Evolutionary conservation across 2,329 filamentous ascomycete species (phyloP).

Genomic region (Cercospora sesami): DNA sequence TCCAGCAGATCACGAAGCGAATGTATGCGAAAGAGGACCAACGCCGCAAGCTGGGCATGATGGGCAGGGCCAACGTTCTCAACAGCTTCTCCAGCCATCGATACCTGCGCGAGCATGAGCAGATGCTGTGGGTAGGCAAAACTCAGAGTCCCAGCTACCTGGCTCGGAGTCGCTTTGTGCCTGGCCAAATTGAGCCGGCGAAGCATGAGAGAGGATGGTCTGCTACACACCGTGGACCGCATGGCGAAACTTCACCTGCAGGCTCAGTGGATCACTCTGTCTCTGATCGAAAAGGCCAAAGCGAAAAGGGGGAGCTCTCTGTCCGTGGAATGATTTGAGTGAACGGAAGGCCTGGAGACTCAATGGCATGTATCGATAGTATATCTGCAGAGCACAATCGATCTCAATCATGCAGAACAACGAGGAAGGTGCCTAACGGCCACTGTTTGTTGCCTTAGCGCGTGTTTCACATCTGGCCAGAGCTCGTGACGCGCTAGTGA

Average conservation of each 20-base stretch:
- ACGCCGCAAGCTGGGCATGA: conserved; percentile 59
- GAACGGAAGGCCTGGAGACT: background rate
- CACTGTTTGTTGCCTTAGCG: background rate
- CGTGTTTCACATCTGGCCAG: background rate
- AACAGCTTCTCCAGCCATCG: conserved; percentile 61
- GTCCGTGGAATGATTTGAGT: conserved; percentile 4
- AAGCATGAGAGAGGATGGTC: conserved; percentile 2
- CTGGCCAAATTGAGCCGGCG: background rate
- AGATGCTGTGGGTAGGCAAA: conserved; percentile 35
- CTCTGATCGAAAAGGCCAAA: conserved; percentile 1
- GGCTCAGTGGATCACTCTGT: background rate
- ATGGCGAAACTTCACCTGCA: background rate
- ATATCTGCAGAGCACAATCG: background rate
- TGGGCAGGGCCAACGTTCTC: conserved; percentile 59
- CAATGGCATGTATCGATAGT: background rate
- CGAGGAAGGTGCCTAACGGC: conserved; percentile 1
- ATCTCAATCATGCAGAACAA: background rate
- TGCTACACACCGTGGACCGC: background rate
- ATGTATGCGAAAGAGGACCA: conserved; percentile 63
- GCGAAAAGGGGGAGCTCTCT: conserved; percentile 8
- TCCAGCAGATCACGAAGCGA: conserved; percentile 55
- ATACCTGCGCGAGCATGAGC: conserved; percentile 52
- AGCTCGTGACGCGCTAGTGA: conserved; percentile 5
- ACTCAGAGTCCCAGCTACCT: conserved; percentile 24
- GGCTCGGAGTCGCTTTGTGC: background rate